Evolutionary conservation across 305 asterid species (phyloP).

Genomic region (Fraxinus dipetala): DNA sequence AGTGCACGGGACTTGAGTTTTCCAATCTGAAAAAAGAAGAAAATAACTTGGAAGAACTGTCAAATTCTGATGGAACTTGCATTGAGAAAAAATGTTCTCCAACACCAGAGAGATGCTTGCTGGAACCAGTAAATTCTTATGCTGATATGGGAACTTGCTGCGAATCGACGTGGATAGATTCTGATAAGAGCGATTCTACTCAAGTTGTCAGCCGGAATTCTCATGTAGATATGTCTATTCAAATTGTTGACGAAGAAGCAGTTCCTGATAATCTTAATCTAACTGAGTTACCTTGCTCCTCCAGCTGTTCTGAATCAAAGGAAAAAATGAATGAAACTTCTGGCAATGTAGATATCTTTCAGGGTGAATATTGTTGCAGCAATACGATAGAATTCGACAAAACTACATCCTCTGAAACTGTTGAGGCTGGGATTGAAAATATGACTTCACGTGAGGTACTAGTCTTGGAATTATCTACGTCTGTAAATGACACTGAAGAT

Average conservation of each 20-base stretch:
- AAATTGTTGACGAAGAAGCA: conserved; percentile 16
- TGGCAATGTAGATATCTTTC: conserved; percentile 8
- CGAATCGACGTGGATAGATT: conserved; percentile 23
- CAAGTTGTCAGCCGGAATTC: conserved; percentile 25
- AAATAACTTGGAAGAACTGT: conserved; percentile 20
- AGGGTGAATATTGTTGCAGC: conserved; percentile 30
- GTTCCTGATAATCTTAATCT: conserved; percentile 22
- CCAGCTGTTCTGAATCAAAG: conserved; percentile 21
- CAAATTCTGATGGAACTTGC: conserved; percentile 25
- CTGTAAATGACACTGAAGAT: conserved; percentile 21
- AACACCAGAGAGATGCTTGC: conserved; percentile 9
- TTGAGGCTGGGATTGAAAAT: conserved; percentile 11
- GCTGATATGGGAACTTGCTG: conserved; percentile 17
- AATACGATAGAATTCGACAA: conserved; percentile 22
- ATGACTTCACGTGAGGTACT: conserved; percentile 15
- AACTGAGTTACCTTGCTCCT: conserved; percentile 25
- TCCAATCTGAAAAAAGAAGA: conserved; percentile 28
- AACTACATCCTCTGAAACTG: conserved; percentile 5
- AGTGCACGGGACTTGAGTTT: conserved; percentile 6
- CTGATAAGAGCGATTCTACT: conserved; percentile 20
- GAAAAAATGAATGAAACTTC: conserved; percentile 15
- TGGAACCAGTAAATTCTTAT: conserved; percentile 15
- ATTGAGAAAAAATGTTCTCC: conserved; percentile 21
- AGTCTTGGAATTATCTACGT: conserved; percentile 20
- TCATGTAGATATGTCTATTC: conserved; percentile 20